Base-by-base conservation (phyloP, 805 yeast species). In the Cyberlindnera mrakii region DNA sequence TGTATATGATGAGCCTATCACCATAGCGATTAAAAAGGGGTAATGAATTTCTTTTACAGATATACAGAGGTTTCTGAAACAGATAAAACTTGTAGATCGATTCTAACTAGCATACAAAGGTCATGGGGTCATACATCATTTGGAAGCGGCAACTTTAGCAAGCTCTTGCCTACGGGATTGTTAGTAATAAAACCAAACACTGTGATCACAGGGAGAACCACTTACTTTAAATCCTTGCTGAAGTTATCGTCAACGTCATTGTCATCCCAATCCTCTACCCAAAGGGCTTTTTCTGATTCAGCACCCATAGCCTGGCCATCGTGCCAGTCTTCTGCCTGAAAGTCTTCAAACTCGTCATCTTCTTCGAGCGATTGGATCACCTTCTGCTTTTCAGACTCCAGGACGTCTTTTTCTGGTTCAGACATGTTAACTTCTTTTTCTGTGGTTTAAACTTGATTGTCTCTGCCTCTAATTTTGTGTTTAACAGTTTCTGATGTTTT, bases 231-330 rank as follows among this genome's bases (percentile, higher is more conserved):
- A 54, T 76, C 80, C 49, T 73, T 74, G 35, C 93, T 79, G 66
- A 91, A 93, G 51, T 87, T 88, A 57, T 90, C 97, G 47, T 86
- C 93, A 46, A 82, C 85, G 57, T 90, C 96, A 49, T 89, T 96
- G 61, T 91, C 95, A 53, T 85, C 97, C 99, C 99, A 91, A 62
- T 88, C 91, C 64, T 90, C 96, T 54, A 90, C 96, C 97, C 98
- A 90, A 41, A 90, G 75, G 48, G 78, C 74, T 54, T 77, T 65
- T 63, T 75, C 74, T 51, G 76, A 70, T 52, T 71, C 67, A 31
- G 73, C 59, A 47, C 74, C 72, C 50, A 78, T 61, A 44, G 82
- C 63, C 55, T 81, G 72, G 44, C 72, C 63, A 31, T 71, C 74
- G n/a, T 75, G 65, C 96, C 96, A 89, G 53, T 83, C 80, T 59